A percentile compares a stretch with the other conserved stretches of the same genome.
phyloP scores from a whole-genome alignment of 1,139 yeast genomes.

The Saccharomyces hybrid region DNA sequence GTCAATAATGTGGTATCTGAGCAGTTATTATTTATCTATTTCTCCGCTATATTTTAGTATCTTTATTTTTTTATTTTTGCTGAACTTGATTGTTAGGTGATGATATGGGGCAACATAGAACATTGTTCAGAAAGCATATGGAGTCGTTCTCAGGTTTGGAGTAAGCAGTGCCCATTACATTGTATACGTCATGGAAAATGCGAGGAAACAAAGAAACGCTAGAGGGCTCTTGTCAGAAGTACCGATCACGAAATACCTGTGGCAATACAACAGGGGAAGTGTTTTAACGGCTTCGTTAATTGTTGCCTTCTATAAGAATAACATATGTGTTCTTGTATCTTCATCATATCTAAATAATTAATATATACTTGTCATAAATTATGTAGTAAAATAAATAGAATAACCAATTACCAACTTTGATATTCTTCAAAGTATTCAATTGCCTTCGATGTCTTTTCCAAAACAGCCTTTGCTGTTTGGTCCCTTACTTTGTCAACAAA shows the following conservation, averaged over 20 bases:
- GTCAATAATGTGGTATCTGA: background rate
- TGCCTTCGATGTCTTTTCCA: slow-evolving; percentile 9
- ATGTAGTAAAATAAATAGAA: background rate
- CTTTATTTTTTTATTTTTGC: background rate
- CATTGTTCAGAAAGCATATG: background rate
- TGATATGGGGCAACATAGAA: background rate
- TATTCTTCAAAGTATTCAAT: slow-evolving; percentile 25
- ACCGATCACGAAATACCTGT: background rate
- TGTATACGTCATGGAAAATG: background rate
- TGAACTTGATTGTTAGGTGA: background rate
- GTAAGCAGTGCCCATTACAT: background rate
- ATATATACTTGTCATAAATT: background rate
- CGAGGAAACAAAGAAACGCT: background rate
- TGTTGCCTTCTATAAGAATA: background rate
- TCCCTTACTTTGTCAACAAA: slow-evolving; percentile 47
- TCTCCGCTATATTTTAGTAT: background rate
- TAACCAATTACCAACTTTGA: slow-evolving; percentile 19
- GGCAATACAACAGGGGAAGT: background rate
- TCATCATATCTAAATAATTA: background rate
- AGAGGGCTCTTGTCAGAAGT: background rate
- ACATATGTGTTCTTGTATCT: background rate
- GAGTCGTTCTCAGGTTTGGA: background rate
- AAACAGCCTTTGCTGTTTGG: slow-evolving; percentile 29
- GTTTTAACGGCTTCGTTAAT: background rate
- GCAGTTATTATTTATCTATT: background rate